These are phyloP conservation scores for Vaccinium darrowii DNA, from an alignment of 148 eudicot species.

Conservation along the genomic window DNA sequence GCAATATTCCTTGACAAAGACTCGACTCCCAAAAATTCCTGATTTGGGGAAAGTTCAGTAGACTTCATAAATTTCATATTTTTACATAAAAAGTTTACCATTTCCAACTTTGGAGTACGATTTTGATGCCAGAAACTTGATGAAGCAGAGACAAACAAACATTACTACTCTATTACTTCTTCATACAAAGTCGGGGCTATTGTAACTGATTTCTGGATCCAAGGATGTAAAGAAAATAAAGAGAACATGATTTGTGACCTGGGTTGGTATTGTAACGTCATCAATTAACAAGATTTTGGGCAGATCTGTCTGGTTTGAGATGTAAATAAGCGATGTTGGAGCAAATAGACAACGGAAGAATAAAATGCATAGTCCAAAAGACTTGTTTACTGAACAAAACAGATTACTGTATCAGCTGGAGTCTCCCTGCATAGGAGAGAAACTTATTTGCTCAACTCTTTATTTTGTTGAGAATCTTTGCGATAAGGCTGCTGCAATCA, in stretches of 20 bases:
- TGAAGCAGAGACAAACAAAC: neutral
- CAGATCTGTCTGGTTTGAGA: conserved; percentile 74
- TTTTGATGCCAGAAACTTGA: neutral
- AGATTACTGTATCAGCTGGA: neutral
- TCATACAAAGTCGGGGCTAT: neutral
- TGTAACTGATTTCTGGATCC: neutral
- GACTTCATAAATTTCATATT: neutral
- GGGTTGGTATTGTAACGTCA: conserved; percentile 56
- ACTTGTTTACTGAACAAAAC: neutral
- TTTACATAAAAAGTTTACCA: neutral
- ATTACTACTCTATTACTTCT: neutral
- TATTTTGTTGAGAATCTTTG: neutral
- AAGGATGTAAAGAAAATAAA: neutral
- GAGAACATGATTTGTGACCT: conserved; percentile 92
- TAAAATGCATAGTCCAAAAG: neutral
- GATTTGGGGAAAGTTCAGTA: neutral
- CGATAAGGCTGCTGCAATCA: neutral
- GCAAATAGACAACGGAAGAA: conserved; percentile 41
- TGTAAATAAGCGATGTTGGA: conserved; percentile 73
- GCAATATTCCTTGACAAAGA: too few relatives aligned
- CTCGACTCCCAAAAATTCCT: too few relatives aligned
- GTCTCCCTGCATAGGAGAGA: neutral
- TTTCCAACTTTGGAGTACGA: neutral
- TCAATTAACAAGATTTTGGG: conserved; percentile 86
- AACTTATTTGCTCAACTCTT: neutral